Evolutionary conservation across 441 rosid genomes (phyloP).

Genomic region (Brassica hybrid): DNA sequence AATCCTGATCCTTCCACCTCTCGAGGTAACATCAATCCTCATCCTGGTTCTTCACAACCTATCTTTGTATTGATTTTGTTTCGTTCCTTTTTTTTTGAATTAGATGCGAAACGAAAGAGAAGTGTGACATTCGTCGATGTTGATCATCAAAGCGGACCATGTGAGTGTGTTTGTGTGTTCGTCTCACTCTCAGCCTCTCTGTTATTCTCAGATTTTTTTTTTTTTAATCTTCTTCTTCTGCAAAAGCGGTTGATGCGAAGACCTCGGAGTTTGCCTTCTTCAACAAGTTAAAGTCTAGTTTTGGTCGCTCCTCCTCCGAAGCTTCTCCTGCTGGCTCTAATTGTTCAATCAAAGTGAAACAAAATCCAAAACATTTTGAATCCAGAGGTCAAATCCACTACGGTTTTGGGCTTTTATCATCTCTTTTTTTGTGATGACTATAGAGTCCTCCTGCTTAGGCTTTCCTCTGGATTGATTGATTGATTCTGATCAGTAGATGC

Average conservation of each 20-base stretch:
- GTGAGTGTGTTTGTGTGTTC: constrained; percentile 3
- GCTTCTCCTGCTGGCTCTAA: constrained; percentile 11
- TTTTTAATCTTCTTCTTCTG: constrained; percentile 20
- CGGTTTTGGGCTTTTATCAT: not conserved
- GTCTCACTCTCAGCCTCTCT: not conserved
- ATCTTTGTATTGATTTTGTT: not conserved
- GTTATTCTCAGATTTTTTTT: not conserved
- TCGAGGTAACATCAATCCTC: constrained; percentile 16
- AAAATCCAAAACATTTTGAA: constrained; percentile 32
- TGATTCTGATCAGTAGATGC: constrained; percentile 19
- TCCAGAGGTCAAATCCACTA: constrained; percentile 45
- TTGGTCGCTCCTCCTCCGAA: constrained; percentile 32
- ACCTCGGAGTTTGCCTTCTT: constrained; percentile 83
- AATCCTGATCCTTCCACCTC: constrained; percentile 31
- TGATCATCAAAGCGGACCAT: constrained; percentile 19
- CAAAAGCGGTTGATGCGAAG: constrained; percentile 63
- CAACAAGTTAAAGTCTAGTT: constrained; percentile 63
- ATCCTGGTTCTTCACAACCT: not conserved
- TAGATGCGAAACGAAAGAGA: constrained; percentile 48
- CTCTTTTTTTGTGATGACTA: not conserved
- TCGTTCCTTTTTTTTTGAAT: not conserved
- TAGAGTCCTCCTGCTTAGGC: not conserved
- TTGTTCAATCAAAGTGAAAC: constrained; percentile 27
- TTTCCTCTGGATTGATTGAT: not conserved
- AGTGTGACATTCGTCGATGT: constrained; percentile 46